Evolutionary conservation across 148 eudicot species (phyloP).

Genomic region (Drosera capensis): DNA sequence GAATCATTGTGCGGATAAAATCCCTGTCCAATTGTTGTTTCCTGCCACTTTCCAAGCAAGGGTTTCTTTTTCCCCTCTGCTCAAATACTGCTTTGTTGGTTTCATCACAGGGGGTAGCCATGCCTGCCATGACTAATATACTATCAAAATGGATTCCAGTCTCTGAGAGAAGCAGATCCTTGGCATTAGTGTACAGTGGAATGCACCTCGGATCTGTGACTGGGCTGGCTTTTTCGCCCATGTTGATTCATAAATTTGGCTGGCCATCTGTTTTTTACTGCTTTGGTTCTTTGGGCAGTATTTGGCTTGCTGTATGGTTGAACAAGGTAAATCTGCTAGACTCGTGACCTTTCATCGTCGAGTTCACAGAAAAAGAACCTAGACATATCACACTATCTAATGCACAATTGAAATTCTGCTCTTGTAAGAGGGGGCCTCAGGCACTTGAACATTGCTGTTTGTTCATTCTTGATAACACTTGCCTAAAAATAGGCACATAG

Average conservation of each 20-base stretch:
- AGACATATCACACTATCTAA: too few species aligned
- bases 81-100: conserved; percentile 3
- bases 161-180: conserved; percentile 88
- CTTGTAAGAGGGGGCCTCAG: background rate
- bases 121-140: conserved; percentile 98
- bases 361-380: too few species aligned
- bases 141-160: conserved; percentile 96
- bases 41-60: too few species aligned
- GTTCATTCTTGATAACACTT: background rate
- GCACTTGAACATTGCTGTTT: background rate
- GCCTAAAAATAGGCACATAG: conserved; percentile 47
- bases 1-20: background rate
- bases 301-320: conserved; percentile 78
- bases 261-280: conserved; percentile 97
- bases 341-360: too few species aligned
- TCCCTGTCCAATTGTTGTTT: too few species aligned
- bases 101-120: conserved; percentile 82
- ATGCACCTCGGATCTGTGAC: conserved; percentile 97
- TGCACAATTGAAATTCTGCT: background rate
- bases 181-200: conserved; percentile 93
- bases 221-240: conserved; percentile 89
- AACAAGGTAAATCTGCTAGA: conserved; percentile 54
- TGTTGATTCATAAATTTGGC: conserved; percentile 61
- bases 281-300: conserved; percentile 90
- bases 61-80: background rate